A percentile compares a stretch with the other conserved stretches of the same genome.
Evolutionary conservation across 192 early-diverging fungal species (phyloP).

Genomic region (Phycomyces nitens): DNA sequence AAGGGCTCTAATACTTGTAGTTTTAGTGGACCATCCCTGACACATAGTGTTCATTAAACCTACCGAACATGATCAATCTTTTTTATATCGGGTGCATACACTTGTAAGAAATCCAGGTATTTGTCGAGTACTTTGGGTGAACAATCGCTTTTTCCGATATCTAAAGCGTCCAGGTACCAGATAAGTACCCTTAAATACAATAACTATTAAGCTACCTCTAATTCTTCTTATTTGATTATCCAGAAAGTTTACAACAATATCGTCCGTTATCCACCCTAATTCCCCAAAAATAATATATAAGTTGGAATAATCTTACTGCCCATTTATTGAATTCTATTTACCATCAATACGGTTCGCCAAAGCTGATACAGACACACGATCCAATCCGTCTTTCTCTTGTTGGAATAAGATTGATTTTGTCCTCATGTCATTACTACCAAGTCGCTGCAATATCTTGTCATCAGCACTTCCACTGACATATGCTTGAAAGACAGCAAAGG

Average conservation of each 20-base stretch:
- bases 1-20: neutral
- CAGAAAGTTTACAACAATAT: neutral
- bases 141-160: neutral
- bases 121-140: neutral
- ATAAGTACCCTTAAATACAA: too few species aligned
- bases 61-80: neutral
- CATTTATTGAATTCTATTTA: too few species aligned
- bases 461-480: neutral
- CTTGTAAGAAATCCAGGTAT: neutral
- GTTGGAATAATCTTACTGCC: too few species aligned
- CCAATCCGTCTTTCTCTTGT: neutral
- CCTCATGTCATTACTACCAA: neutral
- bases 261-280: neutral
- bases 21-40: neutral
- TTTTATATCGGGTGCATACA: neutral
- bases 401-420: neutral
- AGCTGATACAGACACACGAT: too few species aligned
- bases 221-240: neutral
- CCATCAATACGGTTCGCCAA: too few species aligned
- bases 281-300: too few species aligned
- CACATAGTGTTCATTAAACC: neutral
- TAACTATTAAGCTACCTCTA: neutral
- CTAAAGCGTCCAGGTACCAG: neutral
- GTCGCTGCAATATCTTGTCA: neutral
- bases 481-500: neutral